Conservation (phyloP, 805 yeast genomes). For the Ogataea corticis region DNA sequence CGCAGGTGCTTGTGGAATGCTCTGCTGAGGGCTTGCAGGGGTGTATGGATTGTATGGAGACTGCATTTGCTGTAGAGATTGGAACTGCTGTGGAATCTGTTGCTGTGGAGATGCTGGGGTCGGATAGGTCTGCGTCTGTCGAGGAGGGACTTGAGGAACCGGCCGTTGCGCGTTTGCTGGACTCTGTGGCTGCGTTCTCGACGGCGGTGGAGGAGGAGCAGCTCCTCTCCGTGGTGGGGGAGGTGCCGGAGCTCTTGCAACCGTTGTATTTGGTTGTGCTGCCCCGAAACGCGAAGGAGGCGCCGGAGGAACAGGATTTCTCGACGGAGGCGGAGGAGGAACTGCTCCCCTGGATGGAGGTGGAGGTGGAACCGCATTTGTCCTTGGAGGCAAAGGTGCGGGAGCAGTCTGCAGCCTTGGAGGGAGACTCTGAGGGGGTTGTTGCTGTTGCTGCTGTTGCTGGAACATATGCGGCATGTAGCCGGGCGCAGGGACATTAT, state of each 20-base stretch:
- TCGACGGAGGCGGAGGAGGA: slow-evolving; percentile 33
- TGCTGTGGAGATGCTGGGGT: slow-evolving; percentile 28
- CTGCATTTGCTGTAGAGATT: slow-evolving; percentile 8
- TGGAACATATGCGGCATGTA: slow-evolving; percentile 14
- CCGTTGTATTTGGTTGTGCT: slow-evolving; percentile 27
- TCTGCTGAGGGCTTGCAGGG: slow-evolving; percentile 1
- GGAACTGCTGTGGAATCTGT: slow-evolving; percentile 9
- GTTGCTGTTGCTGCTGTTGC: slow-evolving; percentile 8
- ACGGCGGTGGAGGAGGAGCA: slow-evolving; percentile 49
- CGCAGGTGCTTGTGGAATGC: slow-evolving; percentile 15
- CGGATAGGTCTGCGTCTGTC: slow-evolving; percentile 7
- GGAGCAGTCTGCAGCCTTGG: slow-evolving; percentile 13
- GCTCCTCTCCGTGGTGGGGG: slow-evolving; percentile 36
- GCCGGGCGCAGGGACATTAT: slow-evolving; percentile 23
- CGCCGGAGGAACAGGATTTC: slow-evolving; percentile 38
- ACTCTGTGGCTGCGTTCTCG: slow-evolving; percentile 27
- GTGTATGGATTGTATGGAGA: not conserved
- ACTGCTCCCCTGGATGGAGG: slow-evolving; percentile 26
- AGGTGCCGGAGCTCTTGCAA: slow-evolving; percentile 35
- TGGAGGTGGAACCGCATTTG: slow-evolving; percentile 28
- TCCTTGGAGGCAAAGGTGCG: slow-evolving; percentile 28
- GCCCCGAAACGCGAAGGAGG: slow-evolving; percentile 25
- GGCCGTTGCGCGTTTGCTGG: slow-evolving; percentile 16
- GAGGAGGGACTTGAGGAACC: slow-evolving; percentile 9
- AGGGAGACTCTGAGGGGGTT: slow-evolving; percentile 6